These are phyloP conservation scores for Halophytophthora batemanensis DNA, from an alignment of 352 stramenopile genomes.

Conservation along the genomic window DNA sequence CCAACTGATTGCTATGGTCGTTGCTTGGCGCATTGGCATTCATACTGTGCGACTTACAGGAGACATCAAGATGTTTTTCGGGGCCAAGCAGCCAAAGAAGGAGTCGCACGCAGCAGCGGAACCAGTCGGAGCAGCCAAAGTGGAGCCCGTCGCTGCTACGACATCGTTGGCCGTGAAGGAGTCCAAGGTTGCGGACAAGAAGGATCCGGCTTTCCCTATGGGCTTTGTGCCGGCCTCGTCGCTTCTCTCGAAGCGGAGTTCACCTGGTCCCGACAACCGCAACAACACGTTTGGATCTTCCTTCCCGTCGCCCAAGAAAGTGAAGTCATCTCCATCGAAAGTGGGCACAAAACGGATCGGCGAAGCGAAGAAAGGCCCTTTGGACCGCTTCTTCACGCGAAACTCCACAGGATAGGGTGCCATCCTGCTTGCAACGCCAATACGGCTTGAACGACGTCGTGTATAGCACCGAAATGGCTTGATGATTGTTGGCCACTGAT, in stretches of 20 bases:
- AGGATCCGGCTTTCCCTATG: too few relatives aligned
- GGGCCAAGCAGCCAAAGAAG: constrained; percentile 33
- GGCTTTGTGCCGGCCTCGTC: constrained; percentile 44
- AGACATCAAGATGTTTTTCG: constrained; percentile 73
- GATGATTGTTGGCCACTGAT: too few relatives aligned
- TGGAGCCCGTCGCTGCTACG: constrained; percentile 1
- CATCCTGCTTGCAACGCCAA: too few relatives aligned
- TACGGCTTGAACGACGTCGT: too few relatives aligned
- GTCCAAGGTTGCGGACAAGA: constrained; percentile 18
- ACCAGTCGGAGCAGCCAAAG: constrained; percentile 2
- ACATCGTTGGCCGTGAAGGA: constrained; percentile 16
- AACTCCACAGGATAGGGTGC: too few relatives aligned
- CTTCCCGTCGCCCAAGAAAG: constrained; percentile 8
- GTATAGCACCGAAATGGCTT: too few relatives aligned
- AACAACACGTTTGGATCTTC: not conserved
- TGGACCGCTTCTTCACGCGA: constrained; percentile 28
- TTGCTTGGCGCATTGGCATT: not conserved
- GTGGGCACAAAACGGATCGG: not conserved
- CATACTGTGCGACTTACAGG: constrained; percentile 19
- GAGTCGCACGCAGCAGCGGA: constrained; percentile 7
- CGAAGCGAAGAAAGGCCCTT: constrained; percentile 21
- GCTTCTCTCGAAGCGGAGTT: constrained; percentile 39
- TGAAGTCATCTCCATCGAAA: constrained; percentile 1
- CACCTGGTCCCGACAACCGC: not conserved
- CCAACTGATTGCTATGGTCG: not conserved